Evolutionary conservation across 2,329 filamentous ascomycete genomes (phyloP).

Genomic region (Aureobasidium pullulans): DNA sequence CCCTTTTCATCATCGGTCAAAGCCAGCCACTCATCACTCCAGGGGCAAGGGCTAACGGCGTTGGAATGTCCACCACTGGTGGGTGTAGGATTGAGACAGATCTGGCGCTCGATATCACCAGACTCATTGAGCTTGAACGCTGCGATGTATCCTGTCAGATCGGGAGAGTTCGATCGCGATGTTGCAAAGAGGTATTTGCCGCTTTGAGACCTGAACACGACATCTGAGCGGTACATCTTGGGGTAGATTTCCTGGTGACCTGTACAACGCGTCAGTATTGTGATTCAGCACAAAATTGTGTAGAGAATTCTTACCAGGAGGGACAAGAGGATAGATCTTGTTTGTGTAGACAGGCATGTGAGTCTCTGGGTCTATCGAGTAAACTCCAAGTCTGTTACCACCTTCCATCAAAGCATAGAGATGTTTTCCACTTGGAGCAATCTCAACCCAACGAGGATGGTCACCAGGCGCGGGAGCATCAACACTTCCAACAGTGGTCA

Average conservation of each 20-base stretch:
- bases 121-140: constrained; percentile 64
- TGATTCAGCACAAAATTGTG: neutral
- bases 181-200: constrained; percentile 76
- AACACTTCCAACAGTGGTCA: constrained; percentile 64
- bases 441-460: constrained; percentile 82
- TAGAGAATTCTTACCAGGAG: constrained; percentile 51
- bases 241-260: constrained; percentile 39
- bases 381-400: constrained; percentile 77
- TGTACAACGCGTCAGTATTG: constrained; percentile 20
- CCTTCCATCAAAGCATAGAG: constrained; percentile 85
- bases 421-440: constrained; percentile 69
- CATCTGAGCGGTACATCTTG: constrained; percentile 74
- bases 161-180: constrained; percentile 67
- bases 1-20: constrained; percentile 84
- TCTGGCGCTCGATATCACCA: constrained; percentile 68
- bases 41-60: constrained; percentile 75
- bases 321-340: constrained; percentile 69
- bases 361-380: constrained; percentile 66
- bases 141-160: constrained; percentile 73
- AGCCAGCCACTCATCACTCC: constrained; percentile 83
- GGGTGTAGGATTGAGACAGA: constrained; percentile 75
- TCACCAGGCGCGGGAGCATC: constrained; percentile 64
- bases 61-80: constrained; percentile 86
- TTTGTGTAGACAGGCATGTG: constrained; percentile 73
- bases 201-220: constrained; percentile 64